A percentile compares a stretch with the other conserved stretches of the same genome.
Evolutionary conservation across 2,329 filamentous ascomycete species (phyloP).

Genomic region (Aspergillus sojae): DNA sequence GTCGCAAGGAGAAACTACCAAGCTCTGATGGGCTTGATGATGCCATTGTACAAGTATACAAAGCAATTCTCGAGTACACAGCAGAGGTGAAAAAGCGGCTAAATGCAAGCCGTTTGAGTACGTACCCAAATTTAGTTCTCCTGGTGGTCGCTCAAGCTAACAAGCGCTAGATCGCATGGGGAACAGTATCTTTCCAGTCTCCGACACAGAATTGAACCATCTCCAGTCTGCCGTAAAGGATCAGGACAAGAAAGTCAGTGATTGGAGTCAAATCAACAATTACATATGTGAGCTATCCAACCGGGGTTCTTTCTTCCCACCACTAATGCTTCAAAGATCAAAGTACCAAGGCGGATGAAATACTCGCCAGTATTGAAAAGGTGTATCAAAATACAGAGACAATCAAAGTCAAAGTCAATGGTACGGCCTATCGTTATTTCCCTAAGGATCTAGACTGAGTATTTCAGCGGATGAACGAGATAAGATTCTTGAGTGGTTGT

Average conservation of each 20-base stretch:
- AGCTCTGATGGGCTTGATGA: not conserved
- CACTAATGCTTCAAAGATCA: not conserved
- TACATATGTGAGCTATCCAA: not conserved
- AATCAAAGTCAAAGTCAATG: not conserved
- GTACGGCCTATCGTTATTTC: not conserved
- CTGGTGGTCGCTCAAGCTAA: not conserved
- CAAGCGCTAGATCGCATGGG: not conserved
- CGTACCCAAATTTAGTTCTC: not conserved
- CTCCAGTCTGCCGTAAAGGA: not conserved
- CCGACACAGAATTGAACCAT: not conserved
- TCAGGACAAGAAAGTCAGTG: not conserved
- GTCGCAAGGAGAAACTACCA: not conserved
- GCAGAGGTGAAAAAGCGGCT: not conserved
- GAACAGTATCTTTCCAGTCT: not conserved
- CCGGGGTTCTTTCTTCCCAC: rapidly evolving
- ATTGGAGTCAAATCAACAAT: not conserved
- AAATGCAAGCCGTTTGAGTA: not conserved
- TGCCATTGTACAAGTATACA: not conserved
- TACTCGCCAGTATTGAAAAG: not conserved
- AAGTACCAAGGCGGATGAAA: not conserved
- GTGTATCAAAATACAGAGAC: not conserved
- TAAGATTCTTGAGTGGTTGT: not conserved
- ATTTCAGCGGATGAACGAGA: not conserved
- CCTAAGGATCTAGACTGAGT: not conserved
- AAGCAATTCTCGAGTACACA: not conserved